A percentile compares a stretch with the other conserved stretches of the same genome.
Evolutionary conservation across 2,329 filamentous ascomycete species (phyloP).

Genomic region (Alternaria viburni): DNA sequence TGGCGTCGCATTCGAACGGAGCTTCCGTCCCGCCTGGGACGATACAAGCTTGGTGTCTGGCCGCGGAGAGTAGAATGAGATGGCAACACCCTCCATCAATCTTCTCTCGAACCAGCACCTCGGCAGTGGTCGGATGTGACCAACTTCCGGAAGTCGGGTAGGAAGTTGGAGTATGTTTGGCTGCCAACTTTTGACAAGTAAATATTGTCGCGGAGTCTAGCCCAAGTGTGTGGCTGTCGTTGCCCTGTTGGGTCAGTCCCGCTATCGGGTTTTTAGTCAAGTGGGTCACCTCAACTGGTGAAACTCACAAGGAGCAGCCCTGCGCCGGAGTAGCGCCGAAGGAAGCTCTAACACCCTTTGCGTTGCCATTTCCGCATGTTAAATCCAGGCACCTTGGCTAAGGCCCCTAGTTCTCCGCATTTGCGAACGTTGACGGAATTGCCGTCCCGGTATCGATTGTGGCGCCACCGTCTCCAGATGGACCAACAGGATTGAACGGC

Average conservation of each 20-base stretch:
- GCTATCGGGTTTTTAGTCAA: not conserved
- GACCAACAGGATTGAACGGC: not conserved
- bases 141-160: not conserved
- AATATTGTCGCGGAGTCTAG: not conserved
- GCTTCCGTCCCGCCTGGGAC: not conserved
- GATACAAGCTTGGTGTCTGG: not conserved
- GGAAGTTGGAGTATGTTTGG: not conserved
- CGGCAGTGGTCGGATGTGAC: not conserved
- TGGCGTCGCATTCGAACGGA: not conserved
- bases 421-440: not conserved
- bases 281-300: not conserved
- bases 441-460: not conserved
- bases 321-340: slow-evolving; percentile 3
- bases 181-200: not conserved
- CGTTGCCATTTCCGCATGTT: not conserved
- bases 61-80: not conserved
- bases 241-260: not conserved
- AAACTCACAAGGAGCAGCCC: not conserved
- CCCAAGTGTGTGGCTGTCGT: not conserved
- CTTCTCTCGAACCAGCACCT: not conserved
- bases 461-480: not conserved
- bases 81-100: not conserved
- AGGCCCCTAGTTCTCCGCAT: not conserved
- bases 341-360: not conserved
- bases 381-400: not conserved